Evolutionary conservation across 139 green algal species (phyloP), one percentile per base, ranked within the genome.

Genomic region (Microglena sp.): DNA sequence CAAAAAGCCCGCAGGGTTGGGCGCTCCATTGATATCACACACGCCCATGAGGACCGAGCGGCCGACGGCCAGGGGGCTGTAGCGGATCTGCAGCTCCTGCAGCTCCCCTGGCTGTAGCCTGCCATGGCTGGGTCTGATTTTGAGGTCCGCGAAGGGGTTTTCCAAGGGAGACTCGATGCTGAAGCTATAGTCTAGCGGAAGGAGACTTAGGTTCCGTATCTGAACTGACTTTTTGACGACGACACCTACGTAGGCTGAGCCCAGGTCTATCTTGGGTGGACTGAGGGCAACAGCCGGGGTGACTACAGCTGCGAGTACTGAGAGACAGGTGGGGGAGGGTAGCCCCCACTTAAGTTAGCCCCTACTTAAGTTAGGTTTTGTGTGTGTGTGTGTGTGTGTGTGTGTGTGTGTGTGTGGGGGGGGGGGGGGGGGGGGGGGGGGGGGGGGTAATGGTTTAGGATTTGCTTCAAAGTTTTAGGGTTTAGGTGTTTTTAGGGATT

Each of bases 151-250:
- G 30, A 62, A 34, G 28, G 55, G 57, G 1, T 50, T 61, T n/a
- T 53, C 45, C 0, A 30, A 50, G 15, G 43, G 44, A 5, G 40
- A 55, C 45, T 79, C 72, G 1, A 55, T 43, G 6, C 27, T 57
- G 64, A 68, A 79, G 15, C 29, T n/a, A 53, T 55, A 79, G 24
- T 73, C 73, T 26, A 79, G 30, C 33, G 73, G 73, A 50, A 80
- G 68, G 54, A 74, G 68, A 4, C 33, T 46, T 28, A 73, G 59
- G 68, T 80, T 80, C 30, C n/a, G 28, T 8, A 79, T 40, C 4
- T 44, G 2, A n/a, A 74, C 11, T 27, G 15, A 32, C 11, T 59
- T 18, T 6, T 27, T 24, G 6, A 59, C 65, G 32, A 58, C 64
- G 30, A 78, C 73, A 30, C 73, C 73, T 32, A 76, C 7, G 54